Base-by-base conservation (phyloP, 2,329 filamentous ascomycete genomes). In the Achaetomium macrosporum region DNA sequence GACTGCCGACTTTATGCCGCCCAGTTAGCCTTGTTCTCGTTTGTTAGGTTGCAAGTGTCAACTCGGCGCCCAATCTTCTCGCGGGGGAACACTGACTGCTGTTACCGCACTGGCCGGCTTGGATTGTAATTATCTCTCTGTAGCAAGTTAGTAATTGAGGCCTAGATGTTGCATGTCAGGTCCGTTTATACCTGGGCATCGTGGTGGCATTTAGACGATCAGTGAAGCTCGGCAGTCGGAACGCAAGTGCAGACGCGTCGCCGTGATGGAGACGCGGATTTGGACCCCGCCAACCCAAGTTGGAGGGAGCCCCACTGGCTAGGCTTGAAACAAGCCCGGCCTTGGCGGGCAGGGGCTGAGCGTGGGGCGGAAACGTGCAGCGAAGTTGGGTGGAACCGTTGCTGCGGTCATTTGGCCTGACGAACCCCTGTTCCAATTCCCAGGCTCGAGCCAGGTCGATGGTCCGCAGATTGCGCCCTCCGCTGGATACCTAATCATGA, bases 71-170 rank as follows among this genome's bases (percentile, higher is more conserved):
- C 35, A 37, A 16, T 8, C 4, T 7, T n/a, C 15, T 37, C 12
- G 25, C 25, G 25, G 49, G 57, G 55, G 60, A 49, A 55, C 10
- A 87, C 88, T 78, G 69, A 96, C 91, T 92, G 83, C 91, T 96
- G 76, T 97, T 97, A 81, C 92, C 93, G 80, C 93, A 97, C 74
- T 97, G 93, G 81, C 93, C 93, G 61, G 95, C 92, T 75, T 99
- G 93, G 65, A 99, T 87, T 58, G 95, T 99, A 73, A 99, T 99
- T 66, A 99, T 99, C 82, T 99, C 93, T 73, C 93, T 96, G 64
- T 1, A 51, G 15, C 16, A 9, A 3, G 55, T 65, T 41, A 63
- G 55, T 42, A 29, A 10, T 2, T 12, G 3, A 16, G 11, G 12
- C 3, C 42, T 31, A 12, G 33, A 25, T 1, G 2, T 36, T 25